Evolutionary conservation across 2,329 filamentous ascomycete species (phyloP), one percentile per base, ranked within the genome.

Genomic region (Paracoccidioides lutzii): DNA sequence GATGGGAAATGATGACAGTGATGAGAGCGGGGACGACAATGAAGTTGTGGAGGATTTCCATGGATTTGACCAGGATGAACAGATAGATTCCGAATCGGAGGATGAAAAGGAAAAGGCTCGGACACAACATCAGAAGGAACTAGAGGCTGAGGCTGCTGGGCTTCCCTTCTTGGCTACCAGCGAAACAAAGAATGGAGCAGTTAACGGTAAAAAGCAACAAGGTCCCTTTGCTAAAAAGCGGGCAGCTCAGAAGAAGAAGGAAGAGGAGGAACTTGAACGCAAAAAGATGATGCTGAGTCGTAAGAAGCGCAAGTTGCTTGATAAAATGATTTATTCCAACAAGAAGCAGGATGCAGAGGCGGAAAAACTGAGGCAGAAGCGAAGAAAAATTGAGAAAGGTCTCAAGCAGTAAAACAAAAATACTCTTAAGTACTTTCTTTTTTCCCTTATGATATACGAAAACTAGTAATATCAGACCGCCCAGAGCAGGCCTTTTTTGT

Each of bases 281-380:
- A 85, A 88, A 70, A 96, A 95, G 82, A 93, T 94, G 76, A 98
- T 98, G 93, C 84, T 97, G 78, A 88, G 87, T 72, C 88, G 94
- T 73, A 93, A 94, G 81, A 98, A 97, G 83, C 81, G 93, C 66
- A 96, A 96, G 83, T 76, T 96, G 66, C 86, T 91, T 63, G 93
- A 97, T 78, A 93, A 96, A 77, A 98, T 98, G 88, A 80, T 90
- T 67, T 94, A 95, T 74, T 90, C 84, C 59, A 95, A 96, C 73
- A 90, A 85, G 75, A 90, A 93, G 80, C 88, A 89, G 78, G 91
- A 91, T 63, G 86, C 83, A 32, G 89, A 95, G 75, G 88, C 91
- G 50, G 86, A 91, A 76, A 87, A 85, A 74, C 75, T 98, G 69
- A 81, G 90, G 63, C 81, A 79, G 56, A 98, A 98, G 85, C 83